These are phyloP conservation scores for Colletotrichum graminicola DNA, from an alignment of 2,329 filamentous ascomycete genomes.

Conservation along the genomic window DNA sequence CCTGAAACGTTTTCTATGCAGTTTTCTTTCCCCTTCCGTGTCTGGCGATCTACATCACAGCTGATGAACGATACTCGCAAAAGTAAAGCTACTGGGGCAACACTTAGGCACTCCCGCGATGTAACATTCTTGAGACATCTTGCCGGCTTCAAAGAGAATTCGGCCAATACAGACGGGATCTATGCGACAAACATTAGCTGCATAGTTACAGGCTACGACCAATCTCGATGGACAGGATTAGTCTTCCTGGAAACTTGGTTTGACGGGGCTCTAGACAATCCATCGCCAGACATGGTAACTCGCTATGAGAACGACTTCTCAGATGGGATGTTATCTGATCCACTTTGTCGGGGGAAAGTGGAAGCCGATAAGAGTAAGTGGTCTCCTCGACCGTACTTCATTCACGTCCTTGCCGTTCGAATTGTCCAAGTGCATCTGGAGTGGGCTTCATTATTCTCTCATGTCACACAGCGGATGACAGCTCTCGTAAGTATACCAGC, in stretches of 20 bases:
- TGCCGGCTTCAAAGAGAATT: rapidly evolving
- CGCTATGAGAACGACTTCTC: not conserved
- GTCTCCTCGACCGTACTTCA: conserved; percentile 4
- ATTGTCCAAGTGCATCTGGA: not conserved
- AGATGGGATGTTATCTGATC: not conserved
- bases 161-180: rapidly evolving
- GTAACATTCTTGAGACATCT: not conserved
- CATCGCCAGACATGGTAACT: conserved; percentile 5
- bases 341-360: not conserved
- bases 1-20: not conserved
- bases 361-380: not conserved
- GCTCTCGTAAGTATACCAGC: not conserved
- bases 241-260: not conserved
- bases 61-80: not conserved
- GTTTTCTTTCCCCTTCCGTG: not conserved
- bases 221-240: not conserved
- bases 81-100: not conserved
- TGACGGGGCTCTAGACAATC: not conserved
- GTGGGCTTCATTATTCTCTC: not conserved
- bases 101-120: not conserved
- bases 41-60: not conserved
- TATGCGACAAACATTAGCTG: not conserved
- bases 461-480: not conserved
- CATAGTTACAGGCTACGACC: not conserved
- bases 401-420: not conserved